Evolutionary conservation across 495 filamentous ascomycete species (phyloP).

Genomic region (Penicillium ucsense): DNA sequence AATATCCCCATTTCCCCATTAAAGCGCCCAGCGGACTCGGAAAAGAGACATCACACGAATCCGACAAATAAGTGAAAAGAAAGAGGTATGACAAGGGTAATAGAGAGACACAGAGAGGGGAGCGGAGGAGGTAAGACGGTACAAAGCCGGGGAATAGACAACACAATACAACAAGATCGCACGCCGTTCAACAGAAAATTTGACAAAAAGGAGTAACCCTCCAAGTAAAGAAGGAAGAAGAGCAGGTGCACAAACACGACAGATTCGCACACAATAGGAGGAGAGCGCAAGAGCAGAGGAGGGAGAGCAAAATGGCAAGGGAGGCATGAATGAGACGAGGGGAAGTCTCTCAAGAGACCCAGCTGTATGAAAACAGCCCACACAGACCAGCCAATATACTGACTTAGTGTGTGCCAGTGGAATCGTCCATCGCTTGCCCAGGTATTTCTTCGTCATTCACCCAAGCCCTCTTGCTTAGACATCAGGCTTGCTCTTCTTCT

Average conservation of each 20-base stretch:
- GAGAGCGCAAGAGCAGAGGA: neutral
- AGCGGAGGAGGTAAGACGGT: neutral
- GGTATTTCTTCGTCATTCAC: neutral
- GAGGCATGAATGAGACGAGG: neutral
- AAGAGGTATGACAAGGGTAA: slow-evolving; percentile 11
- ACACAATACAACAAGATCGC: slow-evolving; percentile 19
- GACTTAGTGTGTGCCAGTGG: no score
- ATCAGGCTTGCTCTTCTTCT: slow-evolving; percentile 83
- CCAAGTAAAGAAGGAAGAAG: neutral
- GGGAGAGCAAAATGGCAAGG: neutral
- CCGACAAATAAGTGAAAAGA: slow-evolving; percentile 7
- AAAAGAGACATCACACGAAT: slow-evolving; percentile 10
- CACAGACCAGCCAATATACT: no score
- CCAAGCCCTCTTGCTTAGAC: slow-evolving; percentile 18
- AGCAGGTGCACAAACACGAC: neutral
- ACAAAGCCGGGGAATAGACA: slow-evolving; percentile 21
- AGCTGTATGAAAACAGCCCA: no score
- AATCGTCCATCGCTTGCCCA: no score
- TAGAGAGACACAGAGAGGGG: slow-evolving; percentile 12
- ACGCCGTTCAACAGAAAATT: slow-evolving; percentile 19
- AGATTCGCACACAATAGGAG: no score
- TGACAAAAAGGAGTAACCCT: slow-evolving; percentile 4
- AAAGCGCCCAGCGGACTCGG: slow-evolving; percentile 33
- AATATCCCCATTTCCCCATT: slow-evolving; percentile 36
- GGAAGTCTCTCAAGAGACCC: no score